A percentile compares a stretch with the other conserved stretches of the same genome.
These are phyloP conservation scores for Aspergillus proliferans DNA, from an alignment of 2,329 filamentous ascomycete genomes.

Conservation along the genomic window DNA sequence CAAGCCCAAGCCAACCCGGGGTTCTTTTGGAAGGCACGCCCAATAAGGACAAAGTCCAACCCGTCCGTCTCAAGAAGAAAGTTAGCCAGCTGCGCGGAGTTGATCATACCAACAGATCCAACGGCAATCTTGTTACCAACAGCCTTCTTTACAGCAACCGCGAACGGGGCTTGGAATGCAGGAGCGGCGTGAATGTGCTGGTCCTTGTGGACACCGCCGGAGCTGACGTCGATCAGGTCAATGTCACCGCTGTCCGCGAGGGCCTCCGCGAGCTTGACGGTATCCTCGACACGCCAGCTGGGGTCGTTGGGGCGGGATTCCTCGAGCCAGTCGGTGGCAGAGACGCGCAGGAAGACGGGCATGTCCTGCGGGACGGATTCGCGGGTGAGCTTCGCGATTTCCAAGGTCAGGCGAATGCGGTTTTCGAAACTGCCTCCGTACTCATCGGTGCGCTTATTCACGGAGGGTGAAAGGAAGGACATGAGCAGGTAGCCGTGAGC, in stretches of 20 bases:
- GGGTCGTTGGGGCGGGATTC: conserved; percentile 46
- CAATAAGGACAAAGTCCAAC: conserved; percentile 67
- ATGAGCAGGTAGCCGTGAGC: conserved; percentile 74
- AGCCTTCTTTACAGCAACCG: conserved; percentile 63
- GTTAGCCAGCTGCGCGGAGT: conserved; percentile 62
- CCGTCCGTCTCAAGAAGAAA: conserved; percentile 47
- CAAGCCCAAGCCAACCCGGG: conserved; percentile 69
- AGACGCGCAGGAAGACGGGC: conserved; percentile 68
- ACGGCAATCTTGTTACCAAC: conserved; percentile 67
- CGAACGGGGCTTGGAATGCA: conserved; percentile 69
- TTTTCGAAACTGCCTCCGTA: conserved; percentile 55
- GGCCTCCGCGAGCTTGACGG: conserved; percentile 56
- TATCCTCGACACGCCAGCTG: conserved; percentile 63
- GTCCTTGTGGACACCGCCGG: conserved; percentile 60
- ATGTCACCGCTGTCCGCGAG: conserved; percentile 64
- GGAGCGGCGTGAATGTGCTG: conserved; percentile 46
- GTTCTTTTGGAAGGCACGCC: conserved; percentile 73
- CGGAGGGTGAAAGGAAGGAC: conserved; percentile 61
- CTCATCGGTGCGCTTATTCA: conserved; percentile 60
- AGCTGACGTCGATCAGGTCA: conserved; percentile 5
- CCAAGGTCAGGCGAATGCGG: conserved; percentile 60
- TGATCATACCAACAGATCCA: conserved; percentile 69
- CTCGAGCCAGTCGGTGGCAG: conserved; percentile 71
- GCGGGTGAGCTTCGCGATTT: conserved; percentile 59
- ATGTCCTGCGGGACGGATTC: conserved; percentile 58